Percentiles rank a stretch among this genome's conserved stretches.
Conservation (phyloP, 1,284 basidiomycete species). For the Moesziomyces aphidis region DNA sequence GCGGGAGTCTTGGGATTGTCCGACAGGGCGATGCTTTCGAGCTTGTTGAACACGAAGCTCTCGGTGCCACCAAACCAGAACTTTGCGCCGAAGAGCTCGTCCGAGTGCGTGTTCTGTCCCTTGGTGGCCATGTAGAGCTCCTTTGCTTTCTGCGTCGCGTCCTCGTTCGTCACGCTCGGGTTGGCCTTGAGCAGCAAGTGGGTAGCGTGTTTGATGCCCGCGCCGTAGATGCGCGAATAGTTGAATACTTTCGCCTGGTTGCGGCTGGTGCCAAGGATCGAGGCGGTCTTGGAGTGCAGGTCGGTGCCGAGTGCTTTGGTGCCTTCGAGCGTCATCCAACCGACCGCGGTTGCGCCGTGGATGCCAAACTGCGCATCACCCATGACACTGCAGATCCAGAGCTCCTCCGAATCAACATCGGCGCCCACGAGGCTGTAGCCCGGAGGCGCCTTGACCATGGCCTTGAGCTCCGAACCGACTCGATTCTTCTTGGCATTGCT, state of each 20-base stretch:
- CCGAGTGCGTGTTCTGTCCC: slow-evolving; percentile 72
- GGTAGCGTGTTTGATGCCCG: slow-evolving; percentile 93
- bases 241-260: slow-evolving; percentile 99
- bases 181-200: slow-evolving; percentile 89
- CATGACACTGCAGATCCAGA: slow-evolving; percentile 99
- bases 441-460: slow-evolving; percentile 92
- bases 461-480: slow-evolving; percentile 96
- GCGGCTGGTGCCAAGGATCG: slow-evolving; percentile 89
- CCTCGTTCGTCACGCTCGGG: slow-evolving; percentile 79
- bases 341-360: slow-evolving; percentile 95
- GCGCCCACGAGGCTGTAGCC: slow-evolving; percentile 97
- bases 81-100: slow-evolving; percentile 71
- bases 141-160: slow-evolving; percentile 84
- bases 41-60: slow-evolving; percentile 98
- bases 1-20: slow-evolving; percentile 91
- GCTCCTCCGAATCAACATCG: slow-evolving; percentile 97
- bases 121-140: slow-evolving; percentile 93
- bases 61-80: slow-evolving; percentile 99
- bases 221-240: slow-evolving; percentile 98
- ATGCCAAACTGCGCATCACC: slow-evolving; percentile 98
- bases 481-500: slow-evolving; percentile 98
- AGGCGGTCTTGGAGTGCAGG: slow-evolving; percentile 95
- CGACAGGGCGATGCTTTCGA: slow-evolving; percentile 92
- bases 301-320: slow-evolving; percentile 97
- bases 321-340: slow-evolving; percentile 99